Evolutionary conservation across 2,329 filamentous ascomycete genomes (phyloP), one percentile per base, ranked within the genome.

Genomic region (Fusarium domesticum): DNA sequence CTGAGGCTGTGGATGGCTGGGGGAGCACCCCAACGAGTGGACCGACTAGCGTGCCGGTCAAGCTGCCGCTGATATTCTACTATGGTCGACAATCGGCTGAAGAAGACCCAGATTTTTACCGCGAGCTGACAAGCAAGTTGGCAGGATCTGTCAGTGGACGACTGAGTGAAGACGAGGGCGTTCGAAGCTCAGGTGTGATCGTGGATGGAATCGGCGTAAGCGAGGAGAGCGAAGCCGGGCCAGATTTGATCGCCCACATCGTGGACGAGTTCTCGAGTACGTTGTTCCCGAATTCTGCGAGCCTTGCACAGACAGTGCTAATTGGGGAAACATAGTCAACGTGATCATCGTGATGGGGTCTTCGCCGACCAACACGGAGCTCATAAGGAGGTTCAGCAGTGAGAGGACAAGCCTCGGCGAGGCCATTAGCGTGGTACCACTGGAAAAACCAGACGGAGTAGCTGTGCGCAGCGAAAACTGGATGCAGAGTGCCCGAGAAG

Each of bases 1-100:
- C 95, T 1, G 77, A 80, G 58, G 73, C 76, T 2, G 87, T 92
- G 59, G 85, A 89, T 49, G 89, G 87, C 16, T 96, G 90, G 84
- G 93, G 93, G 8, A 89, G 80, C 54, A 91, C 89, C 57, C 91
- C 92, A 0, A 95, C 91, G 58, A 95, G 87, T 54, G 93, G 92
- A 0, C 91, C 93, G 1, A 93, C 86, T 56, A 80, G 84, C 1
- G 83, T 95, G 15, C 91, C 92, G 0, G 89, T 96, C 40, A 97
- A 96, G 72, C 75, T 96, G 57, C 93, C 93, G 5, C 71, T 98
- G 42, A 89, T 92, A 19, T 95, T 96, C 64, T 89, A 90, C 67
- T 95, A 88, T 65, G 92, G 93, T 14, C 74, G 86, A 51, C 76
- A 80, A 40, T 82, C 76, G 50, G 80, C 89, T 1, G 84, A 89